phyloP scores from a whole-genome alignment of 2,329 filamentous ascomycete genomes.

The Fusarium heterosporum region DNA sequence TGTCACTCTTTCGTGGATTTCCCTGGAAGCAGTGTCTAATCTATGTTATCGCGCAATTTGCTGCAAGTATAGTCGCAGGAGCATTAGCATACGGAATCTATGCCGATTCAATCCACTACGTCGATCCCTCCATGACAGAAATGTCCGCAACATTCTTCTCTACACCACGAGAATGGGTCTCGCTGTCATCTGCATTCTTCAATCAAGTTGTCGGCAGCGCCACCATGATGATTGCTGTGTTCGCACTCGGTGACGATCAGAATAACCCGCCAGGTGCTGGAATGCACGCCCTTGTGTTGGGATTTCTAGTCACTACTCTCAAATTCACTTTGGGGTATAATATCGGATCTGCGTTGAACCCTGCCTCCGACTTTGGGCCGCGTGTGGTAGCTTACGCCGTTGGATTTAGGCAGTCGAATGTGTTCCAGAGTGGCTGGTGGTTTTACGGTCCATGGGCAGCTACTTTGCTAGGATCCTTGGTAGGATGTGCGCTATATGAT shows the following conservation, averaged over 20 bases:
- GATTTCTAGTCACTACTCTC: constrained; percentile 51
- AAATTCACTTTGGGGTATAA: constrained; percentile 54
- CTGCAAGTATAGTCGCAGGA: constrained; percentile 14
- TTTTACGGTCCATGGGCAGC: constrained; percentile 33
- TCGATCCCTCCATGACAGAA: constrained; percentile 48
- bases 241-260: constrained; percentile 53
- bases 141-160: constrained; percentile 52
- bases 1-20: constrained; percentile 53
- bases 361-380: constrained; percentile 54
- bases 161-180: constrained; percentile 44
- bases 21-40: constrained; percentile 50
- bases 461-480: constrained; percentile 16
- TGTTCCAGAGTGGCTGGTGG: constrained; percentile 50
- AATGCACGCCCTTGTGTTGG: constrained; percentile 53
- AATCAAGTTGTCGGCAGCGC: constrained; percentile 53
- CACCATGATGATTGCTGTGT: constrained; percentile 53
- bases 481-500: constrained; percentile 27
- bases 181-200: constrained; percentile 48
- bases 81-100: constrained; percentile 22
- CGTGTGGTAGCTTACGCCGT: constrained; percentile 49
- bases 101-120: constrained; percentile 32
- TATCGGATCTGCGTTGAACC: constrained; percentile 53
- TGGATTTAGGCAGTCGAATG: constrained; percentile 46
- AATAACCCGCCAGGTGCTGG: constrained; percentile 54
- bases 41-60: constrained; percentile 19